Conservation (phyloP, 2,329 filamentous ascomycete genomes). For the Fusarium sp. region DNA sequence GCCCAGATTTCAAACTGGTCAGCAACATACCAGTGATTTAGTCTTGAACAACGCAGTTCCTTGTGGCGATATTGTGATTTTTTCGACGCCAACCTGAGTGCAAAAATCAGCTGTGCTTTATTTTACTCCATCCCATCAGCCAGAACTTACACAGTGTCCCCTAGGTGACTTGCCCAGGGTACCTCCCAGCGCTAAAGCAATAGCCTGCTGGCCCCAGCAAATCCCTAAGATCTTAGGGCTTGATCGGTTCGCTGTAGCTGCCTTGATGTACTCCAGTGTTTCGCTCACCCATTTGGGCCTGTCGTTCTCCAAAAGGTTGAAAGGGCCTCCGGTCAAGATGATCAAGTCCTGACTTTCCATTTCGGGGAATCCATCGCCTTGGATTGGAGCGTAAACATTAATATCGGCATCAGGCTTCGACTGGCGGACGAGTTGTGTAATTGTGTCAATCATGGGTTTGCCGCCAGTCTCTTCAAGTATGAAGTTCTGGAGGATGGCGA, state of each 20-base stretch:
- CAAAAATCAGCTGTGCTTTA: background rate
- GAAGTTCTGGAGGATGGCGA: constrained; percentile 1
- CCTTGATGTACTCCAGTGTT: background rate
- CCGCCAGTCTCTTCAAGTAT: background rate
- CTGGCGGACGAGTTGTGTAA: background rate
- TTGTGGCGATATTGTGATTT: background rate
- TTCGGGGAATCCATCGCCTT: background rate
- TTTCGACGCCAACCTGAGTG: background rate
- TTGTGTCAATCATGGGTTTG: background rate
- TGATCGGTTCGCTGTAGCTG: background rate
- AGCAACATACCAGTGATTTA: background rate
- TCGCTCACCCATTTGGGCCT: background rate
- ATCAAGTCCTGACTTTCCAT: background rate
- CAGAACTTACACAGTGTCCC: background rate
- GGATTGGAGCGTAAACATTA: background rate
- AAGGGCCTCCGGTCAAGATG: constrained; percentile 1
- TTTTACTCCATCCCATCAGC: too few species aligned
- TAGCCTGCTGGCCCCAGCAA: constrained; percentile 8
- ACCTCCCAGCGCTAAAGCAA: background rate
- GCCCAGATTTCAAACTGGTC: too few species aligned
- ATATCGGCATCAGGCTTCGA: background rate
- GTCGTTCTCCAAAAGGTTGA: background rate
- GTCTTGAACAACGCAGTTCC: background rate
- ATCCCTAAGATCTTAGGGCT: background rate
- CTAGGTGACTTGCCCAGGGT: background rate